Evolutionary conservation across 1,284 basidiomycete genomes (phyloP).

Genomic region (Wallemia mellicola): DNA sequence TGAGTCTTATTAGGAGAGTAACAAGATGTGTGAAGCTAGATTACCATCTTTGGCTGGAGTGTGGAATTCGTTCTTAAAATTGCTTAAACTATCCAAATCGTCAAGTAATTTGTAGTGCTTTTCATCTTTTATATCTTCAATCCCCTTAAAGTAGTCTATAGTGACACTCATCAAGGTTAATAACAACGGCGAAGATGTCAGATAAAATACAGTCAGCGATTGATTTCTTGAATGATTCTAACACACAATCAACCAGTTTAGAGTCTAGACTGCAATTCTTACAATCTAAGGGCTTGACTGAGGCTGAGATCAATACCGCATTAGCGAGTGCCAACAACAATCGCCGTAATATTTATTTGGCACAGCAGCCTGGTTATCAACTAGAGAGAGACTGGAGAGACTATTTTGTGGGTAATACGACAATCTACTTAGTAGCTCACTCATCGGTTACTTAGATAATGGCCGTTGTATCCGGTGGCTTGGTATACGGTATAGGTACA

Average conservation of each 20-base stretch:
- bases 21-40: too few relatives aligned
- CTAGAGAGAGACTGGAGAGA: constrained; percentile 63
- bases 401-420: constrained; percentile 39
- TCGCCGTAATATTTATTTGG: constrained; percentile 15
- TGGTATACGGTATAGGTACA: constrained; percentile 62
- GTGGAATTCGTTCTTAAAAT: not conserved
- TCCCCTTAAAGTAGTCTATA: not conserved
- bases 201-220: constrained; percentile 1
- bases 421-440: too few relatives aligned
- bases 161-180: not conserved
- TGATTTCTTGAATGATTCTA: not conserved
- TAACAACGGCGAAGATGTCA: not conserved
- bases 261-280: constrained; percentile 72
- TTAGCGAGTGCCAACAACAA: constrained; percentile 27
- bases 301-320: constrained; percentile 61
- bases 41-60: not conserved
- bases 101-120: not conserved
- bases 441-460: constrained; percentile 34
- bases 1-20: too few relatives aligned
- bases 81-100: not conserved
- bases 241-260: constrained; percentile 31
- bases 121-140: not conserved
- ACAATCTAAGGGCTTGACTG: constrained; percentile 66
- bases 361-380: constrained; percentile 16
- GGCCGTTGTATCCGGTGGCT: constrained; percentile 60